Evolutionary conservation across 139 green algal species (phyloP), one percentile per base, ranked within the genome.

Genomic region (Coelastrella sp.): DNA sequence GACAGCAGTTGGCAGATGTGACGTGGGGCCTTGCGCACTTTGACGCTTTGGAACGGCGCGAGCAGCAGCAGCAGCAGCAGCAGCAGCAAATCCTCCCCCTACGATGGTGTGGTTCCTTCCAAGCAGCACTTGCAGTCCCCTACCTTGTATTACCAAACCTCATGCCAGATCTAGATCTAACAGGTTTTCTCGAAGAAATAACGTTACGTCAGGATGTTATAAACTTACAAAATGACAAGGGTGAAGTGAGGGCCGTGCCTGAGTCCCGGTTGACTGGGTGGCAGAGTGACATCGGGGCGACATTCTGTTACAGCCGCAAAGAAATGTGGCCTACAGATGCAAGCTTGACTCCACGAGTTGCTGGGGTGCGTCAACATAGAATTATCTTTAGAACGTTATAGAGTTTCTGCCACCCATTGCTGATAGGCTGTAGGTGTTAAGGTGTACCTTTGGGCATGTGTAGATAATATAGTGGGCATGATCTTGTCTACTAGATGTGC

Each of bases 251-350:
- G 51, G 89, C 85, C 53, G 59, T 69, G 6, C 57, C 59, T 37
- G 76, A 83, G 57, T 32, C 76, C 1, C 25, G 76, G 34, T 48
- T 83, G 3, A 66, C 81, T 53, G 89, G 83, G 5, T 92, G 89
- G 89, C 89, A 90, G 84, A 88, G 79, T 4, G 86, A 90, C 64
- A 88, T 92, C 17, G 89, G 83, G 0, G 86, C 89, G 4, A 90
- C 83, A 0, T 92, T 92, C 62, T 69, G 51, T 19, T 92, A 92
- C 68, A 85, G 60, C 51, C 86, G 89, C 30, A 92, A 92, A 72
- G 84, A 89, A 30, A 92, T 92, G 89, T 15, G 53, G 27, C 85
- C n/a, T n/a, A n/a, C 89, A 6, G 66, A 67, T 17, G 5, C 40
- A 0, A 76, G 75, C 25, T 17, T 90, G 21, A 69, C 81, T 35